phyloP scores from a whole-genome alignment of 83 land plant species.

The Thuja plicata region DNA sequence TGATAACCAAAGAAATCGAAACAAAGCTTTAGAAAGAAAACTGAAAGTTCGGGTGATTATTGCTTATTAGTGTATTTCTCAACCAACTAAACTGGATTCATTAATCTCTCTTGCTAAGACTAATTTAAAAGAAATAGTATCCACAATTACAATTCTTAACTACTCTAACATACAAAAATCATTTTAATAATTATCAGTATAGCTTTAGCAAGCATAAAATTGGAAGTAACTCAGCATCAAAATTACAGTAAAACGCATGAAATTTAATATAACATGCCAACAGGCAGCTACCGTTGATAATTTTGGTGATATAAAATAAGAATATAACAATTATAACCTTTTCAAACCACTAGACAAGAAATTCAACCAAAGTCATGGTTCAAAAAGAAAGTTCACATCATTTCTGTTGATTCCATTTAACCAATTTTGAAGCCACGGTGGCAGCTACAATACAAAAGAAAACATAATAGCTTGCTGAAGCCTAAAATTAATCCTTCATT shows the following conservation, averaged over 20 bases:
- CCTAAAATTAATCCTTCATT: constrained; percentile 1
- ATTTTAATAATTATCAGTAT: not conserved
- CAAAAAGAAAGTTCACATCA: not conserved
- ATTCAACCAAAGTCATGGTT: not conserved
- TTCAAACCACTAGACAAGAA: not conserved
- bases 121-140: not conserved
- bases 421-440: not conserved
- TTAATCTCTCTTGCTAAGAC: not conserved
- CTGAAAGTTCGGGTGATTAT: not conserved
- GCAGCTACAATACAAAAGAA: not conserved
- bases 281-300: not conserved
- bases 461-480: not conserved
- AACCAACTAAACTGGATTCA: not conserved
- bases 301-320: not conserved
- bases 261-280: not conserved
- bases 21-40: not conserved
- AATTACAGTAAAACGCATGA: not conserved
- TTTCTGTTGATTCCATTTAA: not conserved
- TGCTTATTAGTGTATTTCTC: not conserved
- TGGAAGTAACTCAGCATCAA: not conserved
- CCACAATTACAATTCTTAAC: not conserved
- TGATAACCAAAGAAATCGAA: not conserved
- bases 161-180: not conserved
- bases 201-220: not conserved
- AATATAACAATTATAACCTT: not conserved